Conservation (phyloP, 2,329 filamentous ascomycete species). For the Scedosporium minutisporum region DNA sequence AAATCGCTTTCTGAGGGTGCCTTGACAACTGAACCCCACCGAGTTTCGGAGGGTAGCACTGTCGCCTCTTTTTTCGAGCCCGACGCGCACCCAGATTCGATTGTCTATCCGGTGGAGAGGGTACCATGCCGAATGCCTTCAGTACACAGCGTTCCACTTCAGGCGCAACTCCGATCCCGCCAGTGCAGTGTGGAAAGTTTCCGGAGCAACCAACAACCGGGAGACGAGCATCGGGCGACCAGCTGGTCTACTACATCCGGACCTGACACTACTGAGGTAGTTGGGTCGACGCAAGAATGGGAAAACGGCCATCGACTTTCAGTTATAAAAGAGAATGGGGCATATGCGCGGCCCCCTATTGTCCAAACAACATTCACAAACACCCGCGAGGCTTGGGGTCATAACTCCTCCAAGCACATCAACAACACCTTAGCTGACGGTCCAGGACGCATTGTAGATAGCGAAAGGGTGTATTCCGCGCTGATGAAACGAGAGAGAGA, state of each 20-base stretch:
- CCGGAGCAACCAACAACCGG: conserved; percentile 26
- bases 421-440: conserved; percentile 1
- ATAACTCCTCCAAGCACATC: background rate
- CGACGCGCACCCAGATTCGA: conserved; percentile 5
- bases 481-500: conserved; percentile 47
- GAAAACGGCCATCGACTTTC: conserved; percentile 47
- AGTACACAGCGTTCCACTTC: background rate
- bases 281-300: conserved; percentile 40
- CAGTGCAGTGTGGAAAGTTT: conserved; percentile 46
- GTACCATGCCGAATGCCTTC: background rate
- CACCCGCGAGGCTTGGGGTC: background rate
- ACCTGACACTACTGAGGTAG: conserved; percentile 25
- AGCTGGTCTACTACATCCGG: conserved; percentile 46
- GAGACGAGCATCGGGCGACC: conserved; percentile 56
- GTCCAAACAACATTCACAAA: background rate
- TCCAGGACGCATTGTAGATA: conserved; percentile 30
- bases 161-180: conserved; percentile 38
- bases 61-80: background rate
- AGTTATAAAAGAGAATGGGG: conserved; percentile 50
- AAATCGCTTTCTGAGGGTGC: conserved; percentile 17
- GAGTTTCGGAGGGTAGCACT: background rate
- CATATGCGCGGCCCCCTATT: conserved; percentile 17
- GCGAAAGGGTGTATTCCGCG: conserved; percentile 52
- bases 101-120: conserved; percentile 3
- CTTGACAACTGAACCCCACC: background rate